Evolutionary conservation across 2,329 filamentous ascomycete species (phyloP).

Genomic region (Fusarium bactridioides): DNA sequence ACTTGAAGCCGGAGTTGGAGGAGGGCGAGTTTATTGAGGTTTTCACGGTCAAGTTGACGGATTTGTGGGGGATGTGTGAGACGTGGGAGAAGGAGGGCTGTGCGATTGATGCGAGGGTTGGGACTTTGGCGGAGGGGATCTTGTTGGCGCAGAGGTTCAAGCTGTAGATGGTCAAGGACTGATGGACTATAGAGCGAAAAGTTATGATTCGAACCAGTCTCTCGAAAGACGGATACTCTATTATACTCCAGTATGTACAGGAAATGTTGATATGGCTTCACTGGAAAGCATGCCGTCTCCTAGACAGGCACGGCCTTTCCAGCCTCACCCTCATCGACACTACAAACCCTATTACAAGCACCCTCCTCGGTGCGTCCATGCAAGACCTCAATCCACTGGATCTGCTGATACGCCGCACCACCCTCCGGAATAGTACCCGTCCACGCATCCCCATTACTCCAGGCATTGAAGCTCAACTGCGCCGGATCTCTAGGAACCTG

Average conservation of each 20-base stretch:
- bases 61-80: slow-evolving; percentile 72
- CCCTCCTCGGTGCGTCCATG: slow-evolving; percentile 50
- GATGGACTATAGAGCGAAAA: neutral
- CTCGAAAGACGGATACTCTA: neutral
- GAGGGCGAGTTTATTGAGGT: slow-evolving; percentile 86
- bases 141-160: slow-evolving; percentile 70
- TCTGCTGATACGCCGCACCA: slow-evolving; percentile 60
- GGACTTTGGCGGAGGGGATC: slow-evolving; percentile 80
- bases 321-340: slow-evolving; percentile 42
- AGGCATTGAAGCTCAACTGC: slow-evolving; percentile 63
- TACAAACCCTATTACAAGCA: slow-evolving; percentile 33
- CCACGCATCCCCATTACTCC: slow-evolving; percentile 67
- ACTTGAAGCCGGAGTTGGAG: slow-evolving; percentile 74
- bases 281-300: neutral
- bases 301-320: slow-evolving; percentile 50
- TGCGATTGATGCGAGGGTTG: slow-evolving; percentile 81
- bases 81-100: slow-evolving; percentile 74
- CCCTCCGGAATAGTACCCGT: slow-evolving; percentile 61
- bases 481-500: slow-evolving; percentile 61
- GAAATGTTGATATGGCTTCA: neutral
- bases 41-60: slow-evolving; percentile 71
- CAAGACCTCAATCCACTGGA: slow-evolving; percentile 68
- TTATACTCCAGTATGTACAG: neutral
- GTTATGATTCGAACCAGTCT: neutral
- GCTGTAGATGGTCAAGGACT: slow-evolving; percentile 41